These are phyloP conservation scores for Pisolithus microcarpus DNA, from an alignment of 768 basidiomycete genomes.

Conservation along the genomic window DNA sequence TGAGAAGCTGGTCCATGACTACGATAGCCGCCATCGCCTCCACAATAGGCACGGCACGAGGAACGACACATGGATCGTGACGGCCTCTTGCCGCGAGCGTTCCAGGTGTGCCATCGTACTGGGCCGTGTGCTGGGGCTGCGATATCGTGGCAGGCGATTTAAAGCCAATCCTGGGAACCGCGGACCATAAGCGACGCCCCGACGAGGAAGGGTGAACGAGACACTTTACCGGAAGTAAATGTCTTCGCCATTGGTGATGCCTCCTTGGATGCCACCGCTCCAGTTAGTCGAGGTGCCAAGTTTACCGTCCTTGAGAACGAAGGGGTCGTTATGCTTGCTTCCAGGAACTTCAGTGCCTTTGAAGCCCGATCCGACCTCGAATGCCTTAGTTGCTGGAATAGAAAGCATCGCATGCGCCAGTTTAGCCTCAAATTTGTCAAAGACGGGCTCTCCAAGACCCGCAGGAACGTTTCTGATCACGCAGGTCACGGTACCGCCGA, in stretches of 20 bases:
- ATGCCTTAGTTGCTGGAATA: conserved; percentile 96
- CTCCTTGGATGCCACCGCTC: conserved; percentile 97
- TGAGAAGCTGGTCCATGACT: conserved; percentile 87
- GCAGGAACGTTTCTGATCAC: conserved; percentile 86
- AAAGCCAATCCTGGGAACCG: conserved; percentile 70
- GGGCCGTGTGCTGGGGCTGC: conserved; percentile 81
- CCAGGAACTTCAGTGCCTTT: conserved; percentile 90
- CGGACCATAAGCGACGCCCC: conserved; percentile 3
- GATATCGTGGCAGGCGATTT: conserved; percentile 99
- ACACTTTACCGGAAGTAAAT: conserved; percentile 85
- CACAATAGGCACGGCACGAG: conserved; percentile 96
- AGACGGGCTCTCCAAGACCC: conserved; percentile 94
- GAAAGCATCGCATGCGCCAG: conserved; percentile 98
- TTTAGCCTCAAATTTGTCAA: conserved; percentile 96
- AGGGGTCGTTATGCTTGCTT: conserved; percentile 88
- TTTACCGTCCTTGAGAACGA: conserved; percentile 60
- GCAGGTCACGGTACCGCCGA: conserved; percentile 97
- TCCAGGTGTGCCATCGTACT: conserved; percentile 89
- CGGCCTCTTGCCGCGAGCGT: conserved; percentile 85
- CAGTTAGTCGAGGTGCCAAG: conserved; percentile 87
- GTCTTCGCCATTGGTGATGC: conserved; percentile 94
- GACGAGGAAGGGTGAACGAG: background rate
- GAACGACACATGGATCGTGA: conserved; percentile 97
- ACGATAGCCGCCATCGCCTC: conserved; percentile 97
- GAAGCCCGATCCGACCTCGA: conserved; percentile 97